phyloP scores from a whole-genome alignment of 139 green algal species.

The Haematococcus lacustris region DNA sequence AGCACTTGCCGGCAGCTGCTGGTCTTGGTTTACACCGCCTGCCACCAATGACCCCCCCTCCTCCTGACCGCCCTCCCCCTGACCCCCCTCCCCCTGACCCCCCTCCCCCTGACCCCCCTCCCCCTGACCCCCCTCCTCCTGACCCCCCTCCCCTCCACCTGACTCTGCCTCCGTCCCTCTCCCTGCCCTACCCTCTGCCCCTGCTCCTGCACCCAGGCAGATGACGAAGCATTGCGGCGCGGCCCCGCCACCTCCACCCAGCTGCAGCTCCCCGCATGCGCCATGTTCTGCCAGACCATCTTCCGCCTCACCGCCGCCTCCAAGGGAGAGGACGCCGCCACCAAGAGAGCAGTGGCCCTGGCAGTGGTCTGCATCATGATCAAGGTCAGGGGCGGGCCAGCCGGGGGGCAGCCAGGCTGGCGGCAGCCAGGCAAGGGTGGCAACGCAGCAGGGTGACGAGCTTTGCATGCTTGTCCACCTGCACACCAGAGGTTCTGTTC shows the following conservation, averaged over 20 bases:
- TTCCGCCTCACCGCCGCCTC: constrained; percentile 21
- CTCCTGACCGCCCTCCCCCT: too few relatives aligned
- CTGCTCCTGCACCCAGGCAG: background rate
- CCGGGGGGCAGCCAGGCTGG: background rate
- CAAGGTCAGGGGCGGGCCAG: constrained; percentile 11
- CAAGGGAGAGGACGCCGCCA: constrained; percentile 13
- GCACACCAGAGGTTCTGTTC: too few relatives aligned
- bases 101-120: too few relatives aligned
- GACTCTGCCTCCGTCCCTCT: too few relatives aligned
- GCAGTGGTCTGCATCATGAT: constrained; percentile 39
- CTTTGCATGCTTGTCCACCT: too few relatives aligned
- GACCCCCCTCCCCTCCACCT: too few relatives aligned
- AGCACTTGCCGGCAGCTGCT: background rate
- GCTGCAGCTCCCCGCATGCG: constrained; percentile 22
- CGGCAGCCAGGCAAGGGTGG: too few relatives aligned
- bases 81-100: too few relatives aligned
- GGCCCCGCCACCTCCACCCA: background rate
- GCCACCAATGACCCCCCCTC: background rate
- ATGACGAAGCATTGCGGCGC: background rate
- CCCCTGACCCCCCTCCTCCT: too few relatives aligned
- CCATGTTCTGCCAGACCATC: constrained; percentile 28
- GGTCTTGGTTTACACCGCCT: background rate
- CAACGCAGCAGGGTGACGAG: too few relatives aligned
- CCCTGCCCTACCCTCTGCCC: too few relatives aligned
- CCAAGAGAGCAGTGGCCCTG: constrained; percentile 26